Evolutionary conservation across 345 rosid species (phyloP), one percentile per base, ranked within the genome.

Genomic region (Citrus trifoliata): DNA sequence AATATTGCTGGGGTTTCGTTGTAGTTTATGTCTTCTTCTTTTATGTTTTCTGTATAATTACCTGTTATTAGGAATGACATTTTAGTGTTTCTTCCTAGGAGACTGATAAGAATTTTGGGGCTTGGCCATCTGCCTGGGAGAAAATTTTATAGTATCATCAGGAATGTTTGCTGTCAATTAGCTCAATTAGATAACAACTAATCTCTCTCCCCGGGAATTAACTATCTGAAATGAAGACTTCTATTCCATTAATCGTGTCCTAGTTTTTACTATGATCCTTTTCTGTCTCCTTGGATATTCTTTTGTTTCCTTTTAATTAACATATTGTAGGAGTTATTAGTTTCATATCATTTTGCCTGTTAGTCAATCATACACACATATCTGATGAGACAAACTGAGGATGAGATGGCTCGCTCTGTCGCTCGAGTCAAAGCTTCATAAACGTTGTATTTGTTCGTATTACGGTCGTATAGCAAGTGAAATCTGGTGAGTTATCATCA

Each of bases 211-310:
- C 69, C 33, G n/a, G 13, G 56, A 75, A 55, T 46, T 46, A 13
- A 46, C 69, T 32, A 61, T 70, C 21, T 63, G 58, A 64, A 67
- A 78, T 70, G 79, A 70, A 78, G 75, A 78, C 66, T 33, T 65
- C 1, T 18, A 18, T 53, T 53, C 51, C 51, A 16, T 51, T 76
- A 73, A 56, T 21, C 24, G 42, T 33, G 46, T 21, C 10, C 10
- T 32, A 35, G 7, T 22, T 66, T 35, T 9, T 9, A 21, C 25
- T 18, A 4, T 2, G 22, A 10, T 8, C 30, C 14, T 60, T 56
- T 59, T 8, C 3, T 70, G 12, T 32, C 27, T 33, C 1, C 7
- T 53, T 67, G 14, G 75, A n/a, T 27, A 42, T 59, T 37, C 7
- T 58, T 35, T 6, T 21, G 10, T 19, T 9, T 21, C 42, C 67